These are phyloP conservation scores for Phytophthora tubulina DNA, from an alignment of 352 stramenopile genomes.

Conservation along the genomic window DNA sequence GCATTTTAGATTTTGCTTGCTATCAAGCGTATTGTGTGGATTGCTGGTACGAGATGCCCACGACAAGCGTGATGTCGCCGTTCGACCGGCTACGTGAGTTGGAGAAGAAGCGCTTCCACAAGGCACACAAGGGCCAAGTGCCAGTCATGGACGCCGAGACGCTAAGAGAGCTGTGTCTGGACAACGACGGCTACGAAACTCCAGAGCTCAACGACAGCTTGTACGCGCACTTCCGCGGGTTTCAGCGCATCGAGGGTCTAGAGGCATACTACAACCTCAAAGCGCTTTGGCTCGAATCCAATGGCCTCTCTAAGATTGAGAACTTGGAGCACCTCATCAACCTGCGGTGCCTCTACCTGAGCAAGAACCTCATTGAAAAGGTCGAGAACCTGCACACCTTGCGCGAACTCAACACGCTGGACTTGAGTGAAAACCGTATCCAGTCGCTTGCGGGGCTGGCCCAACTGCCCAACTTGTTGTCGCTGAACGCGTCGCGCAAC, in stretches of 20 bases:
- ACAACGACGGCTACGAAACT: slow-evolving; percentile 95
- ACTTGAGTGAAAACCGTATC: slow-evolving; percentile 94
- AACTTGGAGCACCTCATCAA: slow-evolving; percentile 76
- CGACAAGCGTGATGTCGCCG: slow-evolving; percentile 53
- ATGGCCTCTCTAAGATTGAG: slow-evolving; percentile 91
- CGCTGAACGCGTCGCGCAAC: slow-evolving; percentile 93
- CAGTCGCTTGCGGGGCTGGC: slow-evolving; percentile 83
- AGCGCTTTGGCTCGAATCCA: slow-evolving; percentile 96
- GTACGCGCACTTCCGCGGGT: slow-evolving; percentile 95
- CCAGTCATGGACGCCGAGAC: slow-evolving; percentile 92
- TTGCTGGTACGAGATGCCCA: slow-evolving; percentile 39
- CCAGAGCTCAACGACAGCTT: slow-evolving; percentile 96
- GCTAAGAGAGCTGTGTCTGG: slow-evolving; percentile 84
- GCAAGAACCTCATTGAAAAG: slow-evolving; percentile 92
- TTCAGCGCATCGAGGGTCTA: slow-evolving; percentile 94
- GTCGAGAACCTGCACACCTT: slow-evolving; percentile 78
- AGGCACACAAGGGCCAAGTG: slow-evolving; percentile 72
- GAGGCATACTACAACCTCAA: slow-evolving; percentile 94
- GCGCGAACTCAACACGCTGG: slow-evolving; percentile 91
- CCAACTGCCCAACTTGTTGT: slow-evolving; percentile 79
- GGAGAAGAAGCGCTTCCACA: slow-evolving; percentile 75
- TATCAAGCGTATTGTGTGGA: not conserved
- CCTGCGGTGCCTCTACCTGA: slow-evolving; percentile 93
- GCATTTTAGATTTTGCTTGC: slow-evolving; percentile 17
- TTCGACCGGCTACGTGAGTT: slow-evolving; percentile 69